Conservation (phyloP, 75 land plant species). For the Pseudotsuga menziesii region DNA sequence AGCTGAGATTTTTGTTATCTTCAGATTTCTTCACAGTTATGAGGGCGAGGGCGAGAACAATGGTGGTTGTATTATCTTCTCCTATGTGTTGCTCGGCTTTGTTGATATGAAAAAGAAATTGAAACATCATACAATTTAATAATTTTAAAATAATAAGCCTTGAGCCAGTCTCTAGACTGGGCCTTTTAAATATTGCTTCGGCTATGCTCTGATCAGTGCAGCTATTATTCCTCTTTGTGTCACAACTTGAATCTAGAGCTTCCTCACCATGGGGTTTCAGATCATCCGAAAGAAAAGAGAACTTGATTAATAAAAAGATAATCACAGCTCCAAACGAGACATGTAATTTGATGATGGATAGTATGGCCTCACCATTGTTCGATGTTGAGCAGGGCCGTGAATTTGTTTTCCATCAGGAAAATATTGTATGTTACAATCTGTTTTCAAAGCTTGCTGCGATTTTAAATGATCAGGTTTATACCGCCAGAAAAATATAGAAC, state of each 20-base stretch:
- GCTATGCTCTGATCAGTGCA: conserved; percentile 1
- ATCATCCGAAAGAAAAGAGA: neutral
- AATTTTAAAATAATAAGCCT: too few species aligned
- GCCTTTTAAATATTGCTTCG: neutral
- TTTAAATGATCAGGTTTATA: neutral
- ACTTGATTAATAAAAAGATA: neutral
- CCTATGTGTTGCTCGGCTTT: too few species aligned
- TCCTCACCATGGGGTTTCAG: neutral
- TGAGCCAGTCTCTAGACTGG: neutral
- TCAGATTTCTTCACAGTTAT: too few species aligned
- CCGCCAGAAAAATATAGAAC: neutral
- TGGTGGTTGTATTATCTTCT: too few species aligned
- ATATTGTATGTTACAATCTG: neutral
- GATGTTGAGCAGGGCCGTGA: neutral
- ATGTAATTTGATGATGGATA: neutral
- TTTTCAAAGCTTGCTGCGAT: neutral
- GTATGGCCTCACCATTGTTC: neutral
- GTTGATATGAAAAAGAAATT: too few species aligned
- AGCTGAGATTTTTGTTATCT: too few species aligned
- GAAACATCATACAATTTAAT: too few species aligned
- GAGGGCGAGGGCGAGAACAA: too few species aligned
- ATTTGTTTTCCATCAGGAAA: neutral
- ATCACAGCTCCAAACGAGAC: neutral
- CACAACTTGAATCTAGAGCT: neutral
- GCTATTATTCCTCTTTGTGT: neutral